Conservation (phyloP, 1,284 basidiomycete species). For the Cryptococcus floricola region DNA sequence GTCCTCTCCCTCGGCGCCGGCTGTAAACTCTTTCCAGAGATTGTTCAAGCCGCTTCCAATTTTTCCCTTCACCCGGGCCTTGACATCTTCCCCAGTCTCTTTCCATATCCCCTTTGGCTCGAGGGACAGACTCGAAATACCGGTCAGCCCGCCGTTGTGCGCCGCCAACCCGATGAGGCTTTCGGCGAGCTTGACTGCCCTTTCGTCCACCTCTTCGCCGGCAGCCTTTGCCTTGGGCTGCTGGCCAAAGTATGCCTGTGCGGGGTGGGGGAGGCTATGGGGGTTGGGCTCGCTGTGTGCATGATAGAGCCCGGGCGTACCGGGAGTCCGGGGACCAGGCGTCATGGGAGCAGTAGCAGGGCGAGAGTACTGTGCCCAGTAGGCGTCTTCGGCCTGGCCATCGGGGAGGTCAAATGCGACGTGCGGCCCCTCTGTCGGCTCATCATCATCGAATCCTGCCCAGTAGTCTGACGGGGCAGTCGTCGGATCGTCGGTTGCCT, state of each 20-base stretch:
- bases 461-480: constrained; percentile 12
- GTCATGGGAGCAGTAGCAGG: constrained; percentile 14
- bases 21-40: constrained; percentile 8
- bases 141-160: neutral
- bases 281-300: neutral
- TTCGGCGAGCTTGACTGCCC: neutral
- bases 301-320: neutral
- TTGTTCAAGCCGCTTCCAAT: constrained; percentile 6
- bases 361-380: constrained; percentile 42
- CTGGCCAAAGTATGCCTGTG: neutral
- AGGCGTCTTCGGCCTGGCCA: constrained; percentile 31
- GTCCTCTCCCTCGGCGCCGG: constrained; percentile 6
- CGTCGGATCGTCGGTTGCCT: neutral
- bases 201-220: neutral
- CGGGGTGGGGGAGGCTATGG: neutral
- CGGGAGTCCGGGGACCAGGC: constrained; percentile 6
- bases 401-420: neutral
- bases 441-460: constrained; percentile 7
- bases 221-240: neutral
- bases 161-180: neutral
- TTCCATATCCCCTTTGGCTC: constrained; percentile 3
- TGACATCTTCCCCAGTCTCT: constrained; percentile 6
- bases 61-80: constrained; percentile 7
- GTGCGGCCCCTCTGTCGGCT: neutral
- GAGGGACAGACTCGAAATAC: neutral